phyloP scores from a whole-genome alignment of 2,329 filamentous ascomycete genomes.

The Verticillium albo-atrum region DNA sequence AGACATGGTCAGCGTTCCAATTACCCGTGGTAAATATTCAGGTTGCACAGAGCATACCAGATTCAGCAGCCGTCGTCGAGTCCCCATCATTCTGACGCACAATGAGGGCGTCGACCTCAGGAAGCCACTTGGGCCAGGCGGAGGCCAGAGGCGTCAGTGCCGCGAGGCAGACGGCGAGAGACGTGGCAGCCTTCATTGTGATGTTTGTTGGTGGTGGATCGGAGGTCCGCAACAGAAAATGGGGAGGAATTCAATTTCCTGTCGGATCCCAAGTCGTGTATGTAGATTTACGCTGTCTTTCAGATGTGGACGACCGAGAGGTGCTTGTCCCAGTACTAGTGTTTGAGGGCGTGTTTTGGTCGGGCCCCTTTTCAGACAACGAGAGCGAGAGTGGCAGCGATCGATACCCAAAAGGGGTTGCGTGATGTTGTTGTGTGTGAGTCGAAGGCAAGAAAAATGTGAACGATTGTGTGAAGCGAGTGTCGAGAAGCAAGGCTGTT shows the following conservation, averaged over 20 bases:
- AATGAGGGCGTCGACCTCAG: slow-evolving; percentile 47
- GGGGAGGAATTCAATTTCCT: neutral
- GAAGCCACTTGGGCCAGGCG: slow-evolving; percentile 54
- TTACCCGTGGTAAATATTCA: neutral
- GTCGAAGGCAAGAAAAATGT: neutral
- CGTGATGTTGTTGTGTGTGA: neutral
- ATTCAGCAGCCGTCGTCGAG: slow-evolving; percentile 1
- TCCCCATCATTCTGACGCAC: slow-evolving; percentile 39
- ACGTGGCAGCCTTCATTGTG: slow-evolving; percentile 11
- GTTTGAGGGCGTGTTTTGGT: neutral
- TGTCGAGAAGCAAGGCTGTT: neutral
- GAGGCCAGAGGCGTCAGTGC: slow-evolving; percentile 35
- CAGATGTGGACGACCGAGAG: neutral
- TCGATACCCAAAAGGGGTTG: neutral
- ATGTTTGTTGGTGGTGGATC: neutral
- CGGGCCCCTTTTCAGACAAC: neutral
- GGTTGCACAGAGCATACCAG: neutral
- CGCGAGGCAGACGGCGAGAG: slow-evolving; percentile 15
- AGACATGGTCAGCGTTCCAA: neutral
- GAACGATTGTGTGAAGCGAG: neutral
- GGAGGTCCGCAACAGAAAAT: neutral
- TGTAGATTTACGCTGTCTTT: neutral
- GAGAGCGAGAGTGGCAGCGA: neutral
- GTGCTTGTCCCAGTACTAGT: neutral
- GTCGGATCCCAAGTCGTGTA: neutral